Evolutionary conservation across 371 early-diverging fungal genomes (phyloP), one percentile per base, ranked within the genome.

Genomic region (Catenaria anguillulae): DNA sequence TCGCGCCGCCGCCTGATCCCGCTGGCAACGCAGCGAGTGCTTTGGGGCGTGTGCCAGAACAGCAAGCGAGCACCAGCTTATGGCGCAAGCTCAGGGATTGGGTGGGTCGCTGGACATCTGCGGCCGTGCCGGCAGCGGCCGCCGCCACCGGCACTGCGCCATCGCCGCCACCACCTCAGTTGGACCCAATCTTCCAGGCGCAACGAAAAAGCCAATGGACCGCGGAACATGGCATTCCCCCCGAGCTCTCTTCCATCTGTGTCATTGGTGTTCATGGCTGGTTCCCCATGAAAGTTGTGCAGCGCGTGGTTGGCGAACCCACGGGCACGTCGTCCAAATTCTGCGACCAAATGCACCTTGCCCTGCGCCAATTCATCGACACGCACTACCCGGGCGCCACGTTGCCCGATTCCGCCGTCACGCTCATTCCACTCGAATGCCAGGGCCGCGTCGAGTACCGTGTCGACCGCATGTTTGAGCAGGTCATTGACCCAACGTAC

Each of bases 301-400:
- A 68, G 60, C 43, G 66, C 31, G 80, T 94, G 46, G 79, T 91
- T 33, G 95, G 95, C 2, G 90, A 90, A 64, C 93, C 93, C 0
- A 90, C 89, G 4, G 95, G 95, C 0, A 92, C 89, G n/a, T 90
- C 90, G 21, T 66, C 67, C 17, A 83, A 82, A 61, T 92, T 94
- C 68, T 91, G 90, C 64, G 80, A 84, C 55, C 86, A 87, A 73
- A 92, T 92, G 93, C 76, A 74, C 19, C 63, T 66, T 19, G 85
- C 83, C 0, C 68, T 86, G 33, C 70, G 77, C 42, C 68, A 69
- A 1, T 86, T 84, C 52, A 74, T 88, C 35, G 29, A 15, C n/a
- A 66, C 62, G 46, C 68, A 48, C 19, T 33, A 34, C 33, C 31
- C 23, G 24, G n/a, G 19, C 31, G 56, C 17, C 26, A 13, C 17